Percentiles rank a stretch among this genome's conserved stretches.
These are phyloP conservation scores for Tulasnella sp. DNA, from an alignment of 768 basidiomycete species.

Conservation along the genomic window DNA sequence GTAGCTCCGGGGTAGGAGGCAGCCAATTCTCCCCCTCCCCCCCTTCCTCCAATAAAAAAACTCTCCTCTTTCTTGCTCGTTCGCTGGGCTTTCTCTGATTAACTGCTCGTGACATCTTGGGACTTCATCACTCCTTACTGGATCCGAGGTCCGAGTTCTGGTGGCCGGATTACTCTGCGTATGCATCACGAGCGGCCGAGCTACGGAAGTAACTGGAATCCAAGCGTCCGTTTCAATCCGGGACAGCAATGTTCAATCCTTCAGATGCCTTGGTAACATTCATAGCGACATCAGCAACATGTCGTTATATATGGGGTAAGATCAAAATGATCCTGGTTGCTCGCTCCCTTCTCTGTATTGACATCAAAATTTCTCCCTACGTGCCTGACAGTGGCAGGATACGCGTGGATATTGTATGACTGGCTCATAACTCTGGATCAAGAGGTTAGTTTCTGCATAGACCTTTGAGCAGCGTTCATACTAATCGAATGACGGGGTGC, in stretches of 20 bases:
- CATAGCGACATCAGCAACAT: neutral
- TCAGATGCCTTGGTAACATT: neutral
- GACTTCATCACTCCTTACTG: no score
- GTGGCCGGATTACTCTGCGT: no score
- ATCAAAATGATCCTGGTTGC: no score
- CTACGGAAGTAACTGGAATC: neutral
- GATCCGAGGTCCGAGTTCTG: no score
- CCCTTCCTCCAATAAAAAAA: no score
- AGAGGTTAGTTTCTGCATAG: neutral
- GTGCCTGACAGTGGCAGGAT: neutral
- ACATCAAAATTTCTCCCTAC: no score
- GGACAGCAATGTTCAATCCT: neutral
- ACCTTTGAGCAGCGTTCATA: neutral
- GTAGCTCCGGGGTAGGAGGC: no score
- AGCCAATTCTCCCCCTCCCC: no score
- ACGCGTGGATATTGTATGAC: constrained; percentile 1
- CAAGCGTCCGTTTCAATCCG: neutral
- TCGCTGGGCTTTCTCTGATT: no score
- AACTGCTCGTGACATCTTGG: no score
- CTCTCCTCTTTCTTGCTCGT: neutral
- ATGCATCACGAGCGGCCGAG: neutral
- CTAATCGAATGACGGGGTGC: neutral
- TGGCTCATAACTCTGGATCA: neutral
- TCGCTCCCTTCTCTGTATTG: no score
- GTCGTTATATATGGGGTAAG: neutral